Percentiles rank a stretch among this genome's conserved stretches.
Evolutionary conservation across 106 monocot genomes (phyloP).

Genomic region (Allium fistulosum): DNA sequence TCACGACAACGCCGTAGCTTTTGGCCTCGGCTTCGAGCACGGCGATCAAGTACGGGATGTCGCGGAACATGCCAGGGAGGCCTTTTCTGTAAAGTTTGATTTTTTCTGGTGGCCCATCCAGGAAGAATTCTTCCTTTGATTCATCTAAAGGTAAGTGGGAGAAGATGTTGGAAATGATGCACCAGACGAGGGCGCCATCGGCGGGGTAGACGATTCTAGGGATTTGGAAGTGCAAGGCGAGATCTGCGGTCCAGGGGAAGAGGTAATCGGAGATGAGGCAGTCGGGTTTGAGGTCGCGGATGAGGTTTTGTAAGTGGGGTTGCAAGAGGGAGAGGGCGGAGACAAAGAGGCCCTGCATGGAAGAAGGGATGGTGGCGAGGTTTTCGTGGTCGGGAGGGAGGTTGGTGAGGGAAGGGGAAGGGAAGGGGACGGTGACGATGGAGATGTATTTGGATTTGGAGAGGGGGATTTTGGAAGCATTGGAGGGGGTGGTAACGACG

Average conservation of each 20-base stretch:
- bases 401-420: background rate
- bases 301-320: slow-evolving; percentile 11
- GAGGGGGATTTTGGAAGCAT: background rate
- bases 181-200: slow-evolving; percentile 1
- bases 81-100: background rate
- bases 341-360: background rate
- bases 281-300: slow-evolving; percentile 2
- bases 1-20: background rate
- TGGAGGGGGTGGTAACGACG: slow-evolving; percentile 4
- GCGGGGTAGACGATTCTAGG: background rate
- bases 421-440: slow-evolving; percentile 2
- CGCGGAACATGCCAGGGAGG: background rate
- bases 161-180: slow-evolving; percentile 2
- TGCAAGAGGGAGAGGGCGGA: background rate
- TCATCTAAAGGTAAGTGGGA: background rate
- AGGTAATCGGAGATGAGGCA: background rate
- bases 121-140: background rate
- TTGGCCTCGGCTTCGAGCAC: background rate
- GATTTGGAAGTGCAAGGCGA: background rate
- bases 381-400: background rate
- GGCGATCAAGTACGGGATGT: slow-evolving; percentile 2
- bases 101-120: background rate
- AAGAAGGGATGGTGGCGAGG: background rate
- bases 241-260: background rate
- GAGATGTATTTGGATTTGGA: background rate